Evolutionary conservation across 306 rosid genomes (phyloP), one percentile per base, ranked within the genome.

Genomic region (Mimosa bimucronata): DNA sequence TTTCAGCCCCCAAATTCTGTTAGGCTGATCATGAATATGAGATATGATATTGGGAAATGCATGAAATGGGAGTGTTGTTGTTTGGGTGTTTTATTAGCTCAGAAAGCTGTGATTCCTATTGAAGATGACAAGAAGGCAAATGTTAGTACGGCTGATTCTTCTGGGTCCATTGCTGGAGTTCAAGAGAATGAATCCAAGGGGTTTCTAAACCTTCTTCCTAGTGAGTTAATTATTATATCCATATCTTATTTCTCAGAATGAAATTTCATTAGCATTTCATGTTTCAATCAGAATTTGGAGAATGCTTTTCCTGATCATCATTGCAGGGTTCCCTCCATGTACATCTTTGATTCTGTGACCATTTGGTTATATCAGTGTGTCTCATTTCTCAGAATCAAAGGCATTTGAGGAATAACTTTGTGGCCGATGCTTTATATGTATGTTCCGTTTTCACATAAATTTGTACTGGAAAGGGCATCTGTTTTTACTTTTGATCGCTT

Each of bases 41-140:
- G 88, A 71, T 69, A 74, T 73, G 86, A 87, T 70, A 37, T 52
- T 77, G 60, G 78, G 29, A 76, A 81, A 80, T 72, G 61, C 58
- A 62, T 85, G 50, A 87, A 83, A 53, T 90, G 92, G 96, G 89
- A 92, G 76, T 84, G 86, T 85, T 70, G 81, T 45, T 67, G 83
- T 69, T 37, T 89, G 75, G 81, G 70, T 52, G 82, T 77, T 82
- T 80, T 81, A 34, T 80, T 81, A 34, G 85, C 92, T 79, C 91
- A 86, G 69, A 86, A 79, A 88, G 92, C 94, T 50, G 68, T 68
- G n/a, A 90, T 88, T 83, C 85, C 94, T 37, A 89, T 94, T 84
- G 94, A 87, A 79, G 97, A 86, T 80, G 91, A 86, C 81, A 90
- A 94, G 76, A 88, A 81, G 73, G 91, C 90, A 6, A 40, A 21